Percentiles rank a stretch among this genome's conserved stretches.
These are phyloP conservation scores for Alternaria gansuensis DNA, from an alignment of 2,329 filamentous ascomycete genomes.

Conservation along the genomic window DNA sequence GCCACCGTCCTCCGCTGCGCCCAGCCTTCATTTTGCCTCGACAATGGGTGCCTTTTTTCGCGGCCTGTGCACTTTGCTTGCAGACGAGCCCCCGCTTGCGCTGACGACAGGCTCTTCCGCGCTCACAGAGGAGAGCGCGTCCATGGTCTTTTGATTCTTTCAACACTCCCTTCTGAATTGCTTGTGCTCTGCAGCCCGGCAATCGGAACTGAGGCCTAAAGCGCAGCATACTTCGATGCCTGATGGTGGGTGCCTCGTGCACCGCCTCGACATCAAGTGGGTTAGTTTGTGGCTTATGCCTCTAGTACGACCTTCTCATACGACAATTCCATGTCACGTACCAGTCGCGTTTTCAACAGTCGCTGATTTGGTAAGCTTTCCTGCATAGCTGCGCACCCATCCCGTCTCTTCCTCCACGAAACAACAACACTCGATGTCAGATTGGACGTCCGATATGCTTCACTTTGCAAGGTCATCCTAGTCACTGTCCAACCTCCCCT, in stretches of 20 bases:
- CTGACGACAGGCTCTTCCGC: neutral
- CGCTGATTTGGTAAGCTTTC: neutral
- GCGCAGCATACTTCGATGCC: neutral
- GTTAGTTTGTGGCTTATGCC: conserved; percentile 1
- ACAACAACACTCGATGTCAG: neutral
- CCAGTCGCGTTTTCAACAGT: neutral
- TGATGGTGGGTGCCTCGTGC: conserved; percentile 2
- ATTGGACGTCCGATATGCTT: neutral
- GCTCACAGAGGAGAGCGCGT: neutral
- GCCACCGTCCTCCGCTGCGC: conserved; percentile 6
- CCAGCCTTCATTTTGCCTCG: neutral
- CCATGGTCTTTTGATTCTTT: neutral
- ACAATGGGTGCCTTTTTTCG: neutral
- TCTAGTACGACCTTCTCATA: neutral
- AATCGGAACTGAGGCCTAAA: neutral
- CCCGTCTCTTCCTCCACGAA: neutral
- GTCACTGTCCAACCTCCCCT: conserved; percentile 5
- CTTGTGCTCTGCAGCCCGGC: neutral
- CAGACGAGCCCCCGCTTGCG: neutral
- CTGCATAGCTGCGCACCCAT: conserved; percentile 6
- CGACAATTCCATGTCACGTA: conserved; percentile 2
- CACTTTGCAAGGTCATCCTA: conserved; percentile 6
- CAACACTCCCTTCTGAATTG: neutral
- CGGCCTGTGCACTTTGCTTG: neutral
- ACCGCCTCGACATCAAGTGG: conserved; percentile 1